Percentiles rank a stretch among this genome's conserved stretches.
Conservation (phyloP, 768 basidiomycete genomes). For the Austroboletus festivus region DNA sequence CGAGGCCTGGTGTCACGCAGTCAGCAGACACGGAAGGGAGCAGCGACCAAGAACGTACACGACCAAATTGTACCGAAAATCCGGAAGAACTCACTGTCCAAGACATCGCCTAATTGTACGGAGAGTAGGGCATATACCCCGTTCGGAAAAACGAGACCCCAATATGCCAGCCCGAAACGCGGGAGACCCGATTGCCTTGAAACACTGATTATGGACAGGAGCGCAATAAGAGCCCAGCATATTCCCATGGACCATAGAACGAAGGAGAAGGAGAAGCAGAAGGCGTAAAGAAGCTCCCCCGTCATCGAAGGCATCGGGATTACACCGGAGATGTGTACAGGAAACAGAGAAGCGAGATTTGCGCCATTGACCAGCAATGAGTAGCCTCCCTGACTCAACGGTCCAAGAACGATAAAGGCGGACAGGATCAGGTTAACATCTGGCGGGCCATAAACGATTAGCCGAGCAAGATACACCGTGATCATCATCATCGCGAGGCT, state of each 20-base stretch:
- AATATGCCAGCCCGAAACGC: conserved; percentile 46
- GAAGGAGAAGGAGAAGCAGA: conserved; percentile 46
- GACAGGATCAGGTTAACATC: conserved; percentile 40
- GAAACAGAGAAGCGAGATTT: conserved; percentile 34
- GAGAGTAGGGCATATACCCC: conserved; percentile 50
- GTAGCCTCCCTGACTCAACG: conserved; percentile 51
- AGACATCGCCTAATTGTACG: conserved; percentile 45
- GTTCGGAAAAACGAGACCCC: conserved; percentile 58
- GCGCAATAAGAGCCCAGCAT: conserved; percentile 46
- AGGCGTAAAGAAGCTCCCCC: conserved; percentile 42
- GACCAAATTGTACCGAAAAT: conserved; percentile 54
- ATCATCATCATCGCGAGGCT: conserved; percentile 49
- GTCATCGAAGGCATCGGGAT: conserved; percentile 34
- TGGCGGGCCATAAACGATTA: conserved; percentile 41
- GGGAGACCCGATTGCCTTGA: conserved; percentile 30
- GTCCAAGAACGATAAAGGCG: conserved; percentile 49
- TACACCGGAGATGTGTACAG: conserved; percentile 26
- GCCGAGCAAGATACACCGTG: conserved; percentile 43
- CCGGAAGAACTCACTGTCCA: conserved; percentile 50
- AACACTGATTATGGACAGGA: conserved; percentile 38
- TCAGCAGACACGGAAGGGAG: background rate
- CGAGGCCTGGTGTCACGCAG: conserved; percentile 30
- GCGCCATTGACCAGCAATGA: conserved; percentile 42
- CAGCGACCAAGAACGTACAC: conserved; percentile 31
- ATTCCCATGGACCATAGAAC: conserved; percentile 55